phyloP scores from a whole-genome alignment of 768 basidiomycete genomes.

The Cystofilobasidium macerans region DNA sequence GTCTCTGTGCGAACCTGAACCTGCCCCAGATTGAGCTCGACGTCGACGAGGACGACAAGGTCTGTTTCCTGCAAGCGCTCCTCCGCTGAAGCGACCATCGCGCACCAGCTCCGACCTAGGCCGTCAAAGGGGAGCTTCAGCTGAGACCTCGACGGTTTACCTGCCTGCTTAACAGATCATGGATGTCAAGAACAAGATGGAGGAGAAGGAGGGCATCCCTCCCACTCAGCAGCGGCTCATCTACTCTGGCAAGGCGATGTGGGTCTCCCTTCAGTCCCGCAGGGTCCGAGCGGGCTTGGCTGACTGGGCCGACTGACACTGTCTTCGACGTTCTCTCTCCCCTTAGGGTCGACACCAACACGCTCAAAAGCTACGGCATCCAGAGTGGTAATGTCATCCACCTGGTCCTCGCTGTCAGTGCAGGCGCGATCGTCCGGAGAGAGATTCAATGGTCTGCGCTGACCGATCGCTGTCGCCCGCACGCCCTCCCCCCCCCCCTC shows the following conservation, averaged over 20 bases:
- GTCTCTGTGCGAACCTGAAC: not conserved
- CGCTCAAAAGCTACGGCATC: constrained; percentile 25
- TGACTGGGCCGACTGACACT: no score
- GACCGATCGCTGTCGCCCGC: no score
- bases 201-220: constrained; percentile 26
- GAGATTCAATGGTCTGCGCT: no score
- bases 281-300: no score
- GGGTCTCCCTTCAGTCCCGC: not conserved
- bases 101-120: not conserved
- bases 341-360: constrained; percentile 25
- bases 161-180: constrained; percentile 1
- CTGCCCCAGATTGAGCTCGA: constrained; percentile 24
- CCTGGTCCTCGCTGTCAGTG: constrained; percentile 21
- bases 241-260: constrained; percentile 26
- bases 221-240: constrained; percentile 24
- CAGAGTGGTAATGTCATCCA: constrained; percentile 24
- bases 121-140: not conserved
- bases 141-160: not conserved
- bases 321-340: not conserved
- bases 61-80: not conserved
- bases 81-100: not conserved
- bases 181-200: constrained; percentile 27
- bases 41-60: constrained; percentile 27
- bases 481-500: not conserved
- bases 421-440: no score